Evolutionary conservation across 2,329 filamentous ascomycete species (phyloP), one percentile per base, ranked within the genome.

Genomic region (Amphichorda felina): DNA sequence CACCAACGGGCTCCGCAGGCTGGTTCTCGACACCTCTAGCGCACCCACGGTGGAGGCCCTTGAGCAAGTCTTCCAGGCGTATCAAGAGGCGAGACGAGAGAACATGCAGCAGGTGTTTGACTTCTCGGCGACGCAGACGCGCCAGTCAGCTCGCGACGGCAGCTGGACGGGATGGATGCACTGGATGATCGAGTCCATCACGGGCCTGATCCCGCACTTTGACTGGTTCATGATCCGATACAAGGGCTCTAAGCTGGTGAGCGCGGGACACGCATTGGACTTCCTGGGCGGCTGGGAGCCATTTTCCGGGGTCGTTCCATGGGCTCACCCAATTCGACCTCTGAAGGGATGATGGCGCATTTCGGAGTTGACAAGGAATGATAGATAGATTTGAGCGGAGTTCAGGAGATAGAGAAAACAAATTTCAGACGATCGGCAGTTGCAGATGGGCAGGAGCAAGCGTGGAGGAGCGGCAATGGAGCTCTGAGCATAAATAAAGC

Each of bases 1-100:
- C 15, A 36, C 37, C 30, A 51, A 50, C 38, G 39, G 44, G 24
- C 45, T 56, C 7, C 41, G 45, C 30, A 31, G 33, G 7, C 21
- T 24, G 10, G 21, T 6, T 10, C 6, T 10, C 21, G 21, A 24
- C 21, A 24, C 21, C 21, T 6, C 6, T 6, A 6, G 21, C 21
- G 21, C 3, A 26, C 34, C 34, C 8, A 33, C 35, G 10, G 2
- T 32, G 6, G 29, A 32, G 15, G 11, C 29, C 16, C n/a, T 41
- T 30, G 25, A 14, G 9, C 11, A 14, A 6, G 29, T 31, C n/a
- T 40, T 38, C 22, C 14, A 16, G 8, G 29, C 16, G 11, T 44
- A 44, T 26, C 40, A 44, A 21, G n/a, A 35, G 11, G 34, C 26
- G 13, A 31, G 40, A 10, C 19, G 27, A 6, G 34, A 35, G 21